These are phyloP conservation scores for Chaetomium globosum DNA, from an alignment of 2,329 filamentous ascomycete genomes.

Conservation along the genomic window DNA sequence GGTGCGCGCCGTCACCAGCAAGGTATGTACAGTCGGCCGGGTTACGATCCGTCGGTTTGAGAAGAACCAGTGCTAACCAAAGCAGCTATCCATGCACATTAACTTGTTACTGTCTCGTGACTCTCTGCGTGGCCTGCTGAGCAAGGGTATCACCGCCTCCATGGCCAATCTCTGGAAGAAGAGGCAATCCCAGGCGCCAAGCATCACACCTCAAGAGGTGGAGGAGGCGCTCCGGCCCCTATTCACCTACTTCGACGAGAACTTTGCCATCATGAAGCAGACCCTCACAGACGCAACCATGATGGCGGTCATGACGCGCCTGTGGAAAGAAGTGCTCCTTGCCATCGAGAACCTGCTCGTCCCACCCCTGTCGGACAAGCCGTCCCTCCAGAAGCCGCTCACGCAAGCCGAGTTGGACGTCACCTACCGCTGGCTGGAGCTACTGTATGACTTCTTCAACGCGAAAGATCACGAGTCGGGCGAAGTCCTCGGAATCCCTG, in stretches of 20 bases:
- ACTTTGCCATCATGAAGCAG: conserved; percentile 98
- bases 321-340: conserved; percentile 96
- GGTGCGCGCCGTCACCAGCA: conserved; percentile 97
- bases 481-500: conserved; percentile 82
- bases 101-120: conserved; percentile 83
- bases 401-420: conserved; percentile 88
- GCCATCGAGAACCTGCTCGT: conserved; percentile 90
- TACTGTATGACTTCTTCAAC: conserved; percentile 93
- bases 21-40: conserved; percentile 58
- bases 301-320: conserved; percentile 94
- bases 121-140: conserved; percentile 74
- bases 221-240: conserved; percentile 80
- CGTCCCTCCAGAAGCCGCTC: conserved; percentile 79
- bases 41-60: neutral
- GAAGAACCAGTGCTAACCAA: conserved; percentile 18
- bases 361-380: conserved; percentile 92
- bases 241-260: conserved; percentile 95
- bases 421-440: conserved; percentile 89
- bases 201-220: conserved; percentile 71
- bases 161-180: conserved; percentile 72
- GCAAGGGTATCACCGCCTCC: conserved; percentile 68
- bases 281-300: conserved; percentile 94
- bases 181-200: conserved; percentile 57
- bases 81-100: conserved; percentile 88
- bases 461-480: conserved; percentile 72